Evolutionary conservation across 2,329 filamentous ascomycete species (phyloP).

Genomic region (Xylaria sp.): DNA sequence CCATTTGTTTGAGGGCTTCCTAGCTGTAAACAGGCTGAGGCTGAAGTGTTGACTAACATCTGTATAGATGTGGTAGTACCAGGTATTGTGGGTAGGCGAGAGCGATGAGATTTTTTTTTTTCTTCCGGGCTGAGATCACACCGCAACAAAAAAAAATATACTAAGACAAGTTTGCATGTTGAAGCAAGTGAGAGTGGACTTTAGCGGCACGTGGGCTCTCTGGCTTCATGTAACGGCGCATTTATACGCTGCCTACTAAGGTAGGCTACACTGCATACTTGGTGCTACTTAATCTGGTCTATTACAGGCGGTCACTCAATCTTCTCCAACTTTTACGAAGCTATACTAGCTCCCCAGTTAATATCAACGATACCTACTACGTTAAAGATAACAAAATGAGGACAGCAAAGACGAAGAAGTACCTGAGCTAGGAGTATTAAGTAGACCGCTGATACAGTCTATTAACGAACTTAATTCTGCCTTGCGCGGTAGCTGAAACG

Average conservation of each 20-base stretch:
- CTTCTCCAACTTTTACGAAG: background rate
- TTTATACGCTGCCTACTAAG: background rate
- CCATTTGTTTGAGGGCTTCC: background rate
- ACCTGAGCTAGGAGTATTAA: too few species aligned
- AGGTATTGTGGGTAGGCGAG: background rate
- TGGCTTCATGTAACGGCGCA: slow-evolving; percentile 9
- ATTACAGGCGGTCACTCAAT: background rate
- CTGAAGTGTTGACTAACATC: slow-evolving; percentile 18
- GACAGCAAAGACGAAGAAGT: background rate
- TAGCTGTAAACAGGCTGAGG: slow-evolving; percentile 9
- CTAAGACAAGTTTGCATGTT: too few species aligned
- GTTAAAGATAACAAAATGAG: background rate
- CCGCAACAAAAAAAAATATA: slow-evolving; percentile 1
- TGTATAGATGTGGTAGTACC: background rate
- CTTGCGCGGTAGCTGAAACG: slow-evolving; percentile 14
- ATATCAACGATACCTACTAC: background rate
- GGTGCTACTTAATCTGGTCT: background rate
- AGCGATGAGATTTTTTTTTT: background rate
- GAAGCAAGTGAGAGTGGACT: slow-evolving; percentile 32
- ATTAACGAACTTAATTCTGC: slow-evolving; percentile 15
- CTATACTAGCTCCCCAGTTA: background rate
- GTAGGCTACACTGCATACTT: background rate
- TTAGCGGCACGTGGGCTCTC: slow-evolving; percentile 33
- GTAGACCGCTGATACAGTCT: too few species aligned
- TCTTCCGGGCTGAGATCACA: background rate